Evolutionary conservation across 192 early-diverging fungal genomes (phyloP).

Genomic region (Diversispora eburnea): DNA sequence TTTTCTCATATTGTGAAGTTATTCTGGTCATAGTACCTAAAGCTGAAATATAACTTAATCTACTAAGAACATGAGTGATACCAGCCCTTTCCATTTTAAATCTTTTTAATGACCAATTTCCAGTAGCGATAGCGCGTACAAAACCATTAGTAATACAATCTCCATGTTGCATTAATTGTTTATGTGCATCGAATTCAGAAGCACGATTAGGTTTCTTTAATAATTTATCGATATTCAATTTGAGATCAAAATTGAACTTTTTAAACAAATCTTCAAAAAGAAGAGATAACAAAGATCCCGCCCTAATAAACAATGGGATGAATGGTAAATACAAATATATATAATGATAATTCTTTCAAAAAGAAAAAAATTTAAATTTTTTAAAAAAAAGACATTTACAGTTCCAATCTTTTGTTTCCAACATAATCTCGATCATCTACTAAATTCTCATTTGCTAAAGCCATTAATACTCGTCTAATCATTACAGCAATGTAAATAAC

Average conservation of each 20-base stretch:
- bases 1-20: conserved; percentile 96
- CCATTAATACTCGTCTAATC: conserved; percentile 86
- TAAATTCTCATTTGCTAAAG: conserved; percentile 73
- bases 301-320: conserved; percentile 47
- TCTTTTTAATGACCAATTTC: conserved; percentile 98
- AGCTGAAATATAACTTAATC: conserved; percentile 90
- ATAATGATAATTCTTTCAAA: background rate
- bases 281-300: conserved; percentile 88
- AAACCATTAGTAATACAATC: conserved; percentile 90
- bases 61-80: conserved; percentile 92
- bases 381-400: conserved; percentile 68
- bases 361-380: no score
- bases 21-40: conserved; percentile 99
- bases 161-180: conserved; percentile 64
- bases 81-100: conserved; percentile 99
- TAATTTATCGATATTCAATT: conserved; percentile 87
- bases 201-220: conserved; percentile 86
- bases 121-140: conserved; percentile 89
- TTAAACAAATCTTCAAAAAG: conserved; percentile 99
- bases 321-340: background rate
- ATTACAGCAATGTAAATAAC: conserved; percentile 91
- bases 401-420: conserved; percentile 96
- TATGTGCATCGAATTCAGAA: conserved; percentile 83
- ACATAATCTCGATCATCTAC: conserved; percentile 97
- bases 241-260: conserved; percentile 80